Percentiles rank a stretch among this genome's conserved stretches.
Conservation (phyloP, 2,329 filamentous ascomycete genomes). For the Aotearoamyces nothofagi region DNA sequence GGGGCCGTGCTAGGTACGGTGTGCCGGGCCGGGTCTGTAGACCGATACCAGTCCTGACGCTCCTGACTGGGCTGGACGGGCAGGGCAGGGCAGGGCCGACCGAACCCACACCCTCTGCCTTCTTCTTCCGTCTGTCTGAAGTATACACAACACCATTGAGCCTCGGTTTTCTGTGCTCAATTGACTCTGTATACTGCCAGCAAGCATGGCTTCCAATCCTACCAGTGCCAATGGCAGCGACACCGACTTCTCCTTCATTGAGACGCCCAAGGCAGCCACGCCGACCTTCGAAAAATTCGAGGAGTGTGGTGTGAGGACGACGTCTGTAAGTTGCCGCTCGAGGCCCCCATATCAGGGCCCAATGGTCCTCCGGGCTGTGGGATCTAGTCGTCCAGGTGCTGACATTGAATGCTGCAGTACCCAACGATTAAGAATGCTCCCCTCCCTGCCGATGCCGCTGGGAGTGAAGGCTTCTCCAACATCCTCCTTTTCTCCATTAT, state of each 20-base stretch:
- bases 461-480: conserved; percentile 81
- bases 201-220: conserved; percentile 30
- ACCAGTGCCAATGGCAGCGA: conserved; percentile 31
- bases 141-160: background rate
- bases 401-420: conserved; percentile 36
- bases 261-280: conserved; percentile 35
- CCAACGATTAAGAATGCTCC: conserved; percentile 88
- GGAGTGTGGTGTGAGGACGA: conserved; percentile 39
- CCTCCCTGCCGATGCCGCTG: conserved; percentile 75
- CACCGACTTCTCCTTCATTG: conserved; percentile 49
- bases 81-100: no score
- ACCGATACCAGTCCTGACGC: no score
- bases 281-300: conserved; percentile 34
- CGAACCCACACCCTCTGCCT: conserved; percentile 5
- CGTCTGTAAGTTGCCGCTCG: conserved; percentile 28
- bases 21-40: no score
- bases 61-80: no score
- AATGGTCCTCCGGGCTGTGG: conserved; percentile 3
- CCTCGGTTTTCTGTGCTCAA: background rate
- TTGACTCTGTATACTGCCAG: conserved; percentile 1
- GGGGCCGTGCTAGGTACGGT: no score
- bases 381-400: conserved; percentile 10
- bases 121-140: conserved; percentile 2
- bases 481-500: conserved; percentile 56
- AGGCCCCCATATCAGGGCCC: no score